phyloP scores from a whole-genome alignment of 805 yeast genomes.

The Kodamaea restingae region DNA sequence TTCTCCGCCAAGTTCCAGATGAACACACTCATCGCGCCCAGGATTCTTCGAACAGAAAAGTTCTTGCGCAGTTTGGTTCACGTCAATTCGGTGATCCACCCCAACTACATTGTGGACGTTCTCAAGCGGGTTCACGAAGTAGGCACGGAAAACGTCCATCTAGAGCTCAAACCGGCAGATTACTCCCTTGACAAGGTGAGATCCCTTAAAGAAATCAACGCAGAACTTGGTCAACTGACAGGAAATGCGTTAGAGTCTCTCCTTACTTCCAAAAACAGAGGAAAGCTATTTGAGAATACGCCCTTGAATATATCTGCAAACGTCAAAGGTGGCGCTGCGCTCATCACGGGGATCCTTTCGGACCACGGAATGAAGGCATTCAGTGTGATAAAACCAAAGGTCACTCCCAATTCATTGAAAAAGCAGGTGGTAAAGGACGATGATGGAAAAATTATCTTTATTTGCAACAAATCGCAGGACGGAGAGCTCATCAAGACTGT shows the following conservation, averaged over 20 bases:
- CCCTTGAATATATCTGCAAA: slow-evolving; percentile 52
- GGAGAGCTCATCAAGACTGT: slow-evolving; percentile 21
- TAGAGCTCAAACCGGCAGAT: slow-evolving; percentile 24
- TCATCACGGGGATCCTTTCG: slow-evolving; percentile 52
- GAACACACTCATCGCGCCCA: slow-evolving; percentile 70
- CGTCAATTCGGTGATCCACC: slow-evolving; percentile 51
- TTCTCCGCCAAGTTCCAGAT: slow-evolving; percentile 34
- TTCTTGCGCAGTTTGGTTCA: slow-evolving; percentile 67
- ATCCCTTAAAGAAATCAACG: slow-evolving; percentile 27
- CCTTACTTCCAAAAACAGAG: slow-evolving; percentile 18
- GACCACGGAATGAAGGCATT: slow-evolving; percentile 52
- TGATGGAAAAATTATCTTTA: slow-evolving; percentile 17
- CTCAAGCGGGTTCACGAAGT: slow-evolving; percentile 17
- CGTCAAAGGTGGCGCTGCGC: slow-evolving; percentile 57
- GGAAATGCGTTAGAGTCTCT: slow-evolving; percentile 18
- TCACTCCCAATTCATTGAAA: slow-evolving; percentile 11
- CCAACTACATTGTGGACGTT: slow-evolving; percentile 48
- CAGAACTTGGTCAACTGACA: slow-evolving; percentile 22
- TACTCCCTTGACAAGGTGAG: slow-evolving; percentile 34
- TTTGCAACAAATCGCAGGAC: slow-evolving; percentile 38
- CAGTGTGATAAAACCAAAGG: slow-evolving; percentile 16
- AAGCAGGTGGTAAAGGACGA: slow-evolving; percentile 10
- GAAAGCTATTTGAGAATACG: slow-evolving; percentile 44
- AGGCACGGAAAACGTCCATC: slow-evolving; percentile 12
- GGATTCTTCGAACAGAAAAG: slow-evolving; percentile 80